Base-by-base conservation (phyloP, 1,139 yeast species). In the Saccharomyces hybrid region DNA sequence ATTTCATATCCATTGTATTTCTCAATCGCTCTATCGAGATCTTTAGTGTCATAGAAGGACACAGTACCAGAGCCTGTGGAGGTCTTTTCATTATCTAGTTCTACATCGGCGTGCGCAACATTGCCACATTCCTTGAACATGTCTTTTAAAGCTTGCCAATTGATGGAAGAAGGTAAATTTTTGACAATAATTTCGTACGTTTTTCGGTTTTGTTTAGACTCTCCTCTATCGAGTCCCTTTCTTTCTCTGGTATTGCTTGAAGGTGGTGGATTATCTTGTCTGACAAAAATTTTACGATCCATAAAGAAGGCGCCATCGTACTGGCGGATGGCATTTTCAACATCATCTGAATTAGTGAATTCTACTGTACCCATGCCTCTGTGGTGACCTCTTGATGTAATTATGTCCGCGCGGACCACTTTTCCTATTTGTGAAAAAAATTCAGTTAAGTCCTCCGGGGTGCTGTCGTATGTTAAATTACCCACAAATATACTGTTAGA, bases 281-380 rank as follows among this genome's bases (percentile, higher is more conserved):
- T 84, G 7, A 93, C 96, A 73, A 87, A 91, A 49, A 93, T 86
- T 63, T 83, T 85, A 69, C 99, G 83, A 14, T 93, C 96, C 67
- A 78, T 75, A 61, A 86, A 80, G 51, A 76, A 78, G 34, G 81
- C 77, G 66, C 87, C 86, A 71, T 88, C 87, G 65, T 79, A 84
- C 62, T 81, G 78, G 53, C 76, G 75, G 61, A 93, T 89, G 26
- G 98, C 98, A 42, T 75, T 78, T 54, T 78, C 79, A 2, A 91
- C 98, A 56, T 83, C 88, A 25, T 80, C 84, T 55, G 78, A 76
- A 52, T 77, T 76, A 13, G 83, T 76, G 66, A 86, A 93, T 70
- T 93, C 98, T 46, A 93, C 97, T 20, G 97, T 88, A 52, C 91
- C 95, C 93, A 85, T 86, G 60, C 99, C 91, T 74, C 95, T 77